phyloP scores from a whole-genome alignment of 805 yeast species.

The Teunomyces gatunensis region DNA sequence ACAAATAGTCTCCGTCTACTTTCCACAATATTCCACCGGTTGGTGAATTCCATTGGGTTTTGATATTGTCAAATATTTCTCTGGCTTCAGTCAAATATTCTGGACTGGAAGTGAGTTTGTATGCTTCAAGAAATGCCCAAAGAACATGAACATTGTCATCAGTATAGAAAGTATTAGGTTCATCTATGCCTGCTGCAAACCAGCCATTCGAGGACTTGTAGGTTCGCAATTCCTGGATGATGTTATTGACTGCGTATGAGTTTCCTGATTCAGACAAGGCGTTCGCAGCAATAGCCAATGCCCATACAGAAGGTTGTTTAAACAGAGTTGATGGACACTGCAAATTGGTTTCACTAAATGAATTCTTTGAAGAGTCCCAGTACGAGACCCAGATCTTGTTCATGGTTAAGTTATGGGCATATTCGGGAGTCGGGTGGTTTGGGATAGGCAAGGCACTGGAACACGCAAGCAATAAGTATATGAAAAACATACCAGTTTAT shows the following conservation, averaged over 20 bases:
- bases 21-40: constrained; percentile 13
- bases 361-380: constrained; percentile 13
- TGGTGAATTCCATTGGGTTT: constrained; percentile 6
- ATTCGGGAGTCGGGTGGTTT: not conserved
- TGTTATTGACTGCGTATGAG: constrained; percentile 1
- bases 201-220: constrained; percentile 10
- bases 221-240: constrained; percentile 6
- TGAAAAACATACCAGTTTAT: not conserved
- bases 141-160: constrained; percentile 15
- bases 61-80: constrained; percentile 7
- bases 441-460: not conserved
- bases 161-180: constrained; percentile 11
- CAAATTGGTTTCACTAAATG: constrained; percentile 8
- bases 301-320: constrained; percentile 12
- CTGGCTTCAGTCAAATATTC: constrained; percentile 8
- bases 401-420: constrained; percentile 9
- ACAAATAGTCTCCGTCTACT: constrained; percentile 10
- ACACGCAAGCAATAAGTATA: not conserved
- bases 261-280: constrained; percentile 9
- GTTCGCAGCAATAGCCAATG: constrained; percentile 13
- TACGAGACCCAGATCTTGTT: constrained; percentile 16
- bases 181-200: constrained; percentile 11
- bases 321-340: constrained; percentile 5
- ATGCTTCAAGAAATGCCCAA: constrained; percentile 13
- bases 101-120: constrained; percentile 6